A percentile compares a stretch with the other conserved stretches of the same genome.
Conservation (phyloP, 192 early-diverging fungal genomes). For the Rhizoclosmatium globosum region DNA sequence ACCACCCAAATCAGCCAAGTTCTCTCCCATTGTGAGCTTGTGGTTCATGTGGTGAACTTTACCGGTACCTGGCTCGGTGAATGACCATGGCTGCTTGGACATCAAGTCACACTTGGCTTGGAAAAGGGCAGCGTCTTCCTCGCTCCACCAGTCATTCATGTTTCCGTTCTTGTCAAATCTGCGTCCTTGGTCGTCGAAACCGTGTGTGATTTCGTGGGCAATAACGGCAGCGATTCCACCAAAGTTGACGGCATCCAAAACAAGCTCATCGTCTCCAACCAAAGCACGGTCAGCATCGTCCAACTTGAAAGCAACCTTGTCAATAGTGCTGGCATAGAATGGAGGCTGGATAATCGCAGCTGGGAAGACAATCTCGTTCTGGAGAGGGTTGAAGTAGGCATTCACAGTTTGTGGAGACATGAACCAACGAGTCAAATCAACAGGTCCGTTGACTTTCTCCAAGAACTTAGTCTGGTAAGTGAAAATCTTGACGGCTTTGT, state of each 20-base stretch:
- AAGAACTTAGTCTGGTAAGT: slow-evolving; percentile 8
- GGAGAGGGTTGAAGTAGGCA: slow-evolving; percentile 44
- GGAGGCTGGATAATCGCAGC: slow-evolving; percentile 49
- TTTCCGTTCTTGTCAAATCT: slow-evolving; percentile 40
- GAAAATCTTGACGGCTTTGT: slow-evolving; percentile 6
- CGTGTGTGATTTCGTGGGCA: slow-evolving; percentile 53
- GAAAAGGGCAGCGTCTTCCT: slow-evolving; percentile 36
- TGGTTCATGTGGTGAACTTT: slow-evolving; percentile 21
- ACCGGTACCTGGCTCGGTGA: slow-evolving; percentile 27
- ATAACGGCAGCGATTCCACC: slow-evolving; percentile 48
- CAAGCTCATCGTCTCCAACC: slow-evolving; percentile 12
- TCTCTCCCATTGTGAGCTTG: slow-evolving; percentile 43
- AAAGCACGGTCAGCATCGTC: slow-evolving; percentile 15
- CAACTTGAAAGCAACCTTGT: not conserved
- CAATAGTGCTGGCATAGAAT: slow-evolving; percentile 33
- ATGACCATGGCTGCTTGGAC: slow-evolving; percentile 29
- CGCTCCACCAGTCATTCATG: slow-evolving; percentile 48
- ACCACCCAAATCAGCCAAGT: slow-evolving; percentile 52
- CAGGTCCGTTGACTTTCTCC: slow-evolving; percentile 32
- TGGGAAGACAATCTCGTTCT: slow-evolving; percentile 47
- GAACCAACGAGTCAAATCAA: slow-evolving; percentile 41
- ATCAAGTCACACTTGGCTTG: slow-evolving; percentile 20
- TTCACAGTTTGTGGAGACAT: slow-evolving; percentile 48
- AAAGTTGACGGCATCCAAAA: slow-evolving; percentile 39
- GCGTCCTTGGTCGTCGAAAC: slow-evolving; percentile 49